These are phyloP conservation scores for Fistulifera pelliculosa DNA, from an alignment of 108 stramenopile species.

Conservation along the genomic window DNA sequence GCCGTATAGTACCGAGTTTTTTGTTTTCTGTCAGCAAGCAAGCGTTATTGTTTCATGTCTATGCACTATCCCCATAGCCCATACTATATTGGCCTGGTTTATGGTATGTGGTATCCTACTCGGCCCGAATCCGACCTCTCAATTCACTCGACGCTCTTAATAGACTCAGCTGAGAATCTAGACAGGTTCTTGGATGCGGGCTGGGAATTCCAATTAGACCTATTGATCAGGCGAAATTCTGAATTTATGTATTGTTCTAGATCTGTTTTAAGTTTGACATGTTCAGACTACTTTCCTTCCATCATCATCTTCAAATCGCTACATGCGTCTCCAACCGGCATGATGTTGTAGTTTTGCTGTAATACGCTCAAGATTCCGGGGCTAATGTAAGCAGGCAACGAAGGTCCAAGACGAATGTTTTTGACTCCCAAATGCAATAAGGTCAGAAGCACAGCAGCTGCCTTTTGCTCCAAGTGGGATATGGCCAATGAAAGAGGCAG, in stretches of 20 bases:
- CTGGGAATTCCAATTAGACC: too few relatives aligned
- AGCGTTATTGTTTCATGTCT: too few relatives aligned
- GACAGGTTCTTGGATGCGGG: too few relatives aligned
- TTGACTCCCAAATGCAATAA: slow-evolving; percentile 68
- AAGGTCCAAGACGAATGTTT: slow-evolving; percentile 75
- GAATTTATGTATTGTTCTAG: neutral
- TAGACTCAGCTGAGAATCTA: too few relatives aligned
- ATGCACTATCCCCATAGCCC: too few relatives aligned
- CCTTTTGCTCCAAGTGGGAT: slow-evolving; percentile 77
- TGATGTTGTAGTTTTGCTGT: slow-evolving; percentile 57
- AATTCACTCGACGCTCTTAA: too few relatives aligned
- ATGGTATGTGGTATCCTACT: too few relatives aligned
- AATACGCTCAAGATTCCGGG: slow-evolving; percentile 54
- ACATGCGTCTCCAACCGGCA: slow-evolving; percentile 44
- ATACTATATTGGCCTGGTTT: too few relatives aligned
- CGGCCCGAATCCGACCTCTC: too few relatives aligned
- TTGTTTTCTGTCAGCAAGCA: too few relatives aligned
- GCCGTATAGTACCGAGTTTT: too few relatives aligned
- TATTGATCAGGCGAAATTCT: too few relatives aligned
- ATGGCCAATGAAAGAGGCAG: slow-evolving; percentile 53
- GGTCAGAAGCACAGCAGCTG: slow-evolving; percentile 74
- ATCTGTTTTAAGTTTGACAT: neutral
- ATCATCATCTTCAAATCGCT: slow-evolving; percentile 53
- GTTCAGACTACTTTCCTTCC: slow-evolving; percentile 37
- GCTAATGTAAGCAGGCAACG: slow-evolving; percentile 59